Evolutionary conservation across 2,329 filamentous ascomycete species (phyloP), one percentile per base, ranked within the genome.

Genomic region (Ceratocystiopsis brevicomis): DNA sequence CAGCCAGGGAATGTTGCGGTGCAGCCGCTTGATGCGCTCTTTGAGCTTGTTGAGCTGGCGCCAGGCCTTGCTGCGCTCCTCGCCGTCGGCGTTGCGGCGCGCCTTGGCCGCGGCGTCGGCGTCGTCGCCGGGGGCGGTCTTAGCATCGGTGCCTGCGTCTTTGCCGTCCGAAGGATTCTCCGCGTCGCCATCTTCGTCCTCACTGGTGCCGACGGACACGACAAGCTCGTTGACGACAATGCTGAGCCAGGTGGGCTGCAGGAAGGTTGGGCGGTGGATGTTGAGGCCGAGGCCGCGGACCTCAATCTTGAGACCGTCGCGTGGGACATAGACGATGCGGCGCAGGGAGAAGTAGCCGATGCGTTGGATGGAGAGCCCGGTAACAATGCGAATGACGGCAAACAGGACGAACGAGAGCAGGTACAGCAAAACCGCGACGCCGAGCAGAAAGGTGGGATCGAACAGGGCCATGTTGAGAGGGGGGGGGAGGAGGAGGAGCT

Each of bases 211-310:
- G 38, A 96, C 59, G 0, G 84, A 92, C 41, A 98, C 69, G 41
- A 78, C 81, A 41, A 95, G 66, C 56, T 95, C 90, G 53, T 76
- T 83, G 47, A 98, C 63, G 10, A 90, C 82, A 41, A 98, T 69
- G 58, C 87, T 96, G 53, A 94, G 66, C 86, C 88, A 96, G 49
- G 92, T 96, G 38, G 90, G 90, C 59, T 96, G 86, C 39, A 88
- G 85, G 61, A 98, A 96, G 6, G 90, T 96, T 13, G 90, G 90
- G 5, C 87, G 78, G 61, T 98, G 90, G 49, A 96, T 62, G 45
- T 83, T 81, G 53, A 98, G 68, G 38, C 90, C 86, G 42, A 98
- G 68, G 41, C 87, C 84, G 41, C 90, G 78, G 45, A 98, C 78
- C 59, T 94, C 85, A 59, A 98, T 76, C 54, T 81, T 81, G 54